phyloP scores from a whole-genome alignment of 768 basidiomycete species.

The Chalciporus piperatus region DNA sequence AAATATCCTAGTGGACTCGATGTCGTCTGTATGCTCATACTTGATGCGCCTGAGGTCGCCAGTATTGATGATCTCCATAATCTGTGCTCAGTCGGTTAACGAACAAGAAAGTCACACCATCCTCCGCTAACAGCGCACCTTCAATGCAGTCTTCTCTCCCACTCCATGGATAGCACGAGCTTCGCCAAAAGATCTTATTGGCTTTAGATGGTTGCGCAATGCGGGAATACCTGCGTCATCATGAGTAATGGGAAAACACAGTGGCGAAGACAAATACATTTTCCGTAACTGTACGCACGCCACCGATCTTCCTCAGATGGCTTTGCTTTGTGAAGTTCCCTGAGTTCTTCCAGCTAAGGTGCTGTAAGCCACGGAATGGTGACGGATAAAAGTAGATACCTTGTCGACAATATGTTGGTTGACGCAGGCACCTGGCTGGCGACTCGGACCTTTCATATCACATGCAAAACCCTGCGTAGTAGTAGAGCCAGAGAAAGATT shows the following conservation, averaged over 20 bases:
- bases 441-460: constrained; percentile 51
- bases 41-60: constrained; percentile 67
- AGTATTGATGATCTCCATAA: constrained; percentile 77
- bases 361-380: neutral
- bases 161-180: constrained; percentile 60
- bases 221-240: constrained; percentile 52
- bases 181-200: constrained; percentile 57
- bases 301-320: constrained; percentile 60
- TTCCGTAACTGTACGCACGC: constrained; percentile 63
- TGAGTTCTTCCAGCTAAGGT: constrained; percentile 61
- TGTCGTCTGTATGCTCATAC: constrained; percentile 65
- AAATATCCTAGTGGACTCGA: constrained; percentile 55
- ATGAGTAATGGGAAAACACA: constrained; percentile 1
- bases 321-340: constrained; percentile 61
- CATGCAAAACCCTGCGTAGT: constrained; percentile 59
- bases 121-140: constrained; percentile 41
- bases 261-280: constrained; percentile 43
- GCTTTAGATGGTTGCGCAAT: constrained; percentile 51
- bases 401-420: constrained; percentile 79
- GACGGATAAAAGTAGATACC: constrained; percentile 33
- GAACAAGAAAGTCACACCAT: neutral
- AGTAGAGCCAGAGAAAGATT: neutral
- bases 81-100: constrained; percentile 41
- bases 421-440: constrained; percentile 35
- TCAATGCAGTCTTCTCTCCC: constrained; percentile 72